phyloP scores from a whole-genome alignment of 23 red algal genomes.

The Gracilaria vermiculophylla region DNA sequence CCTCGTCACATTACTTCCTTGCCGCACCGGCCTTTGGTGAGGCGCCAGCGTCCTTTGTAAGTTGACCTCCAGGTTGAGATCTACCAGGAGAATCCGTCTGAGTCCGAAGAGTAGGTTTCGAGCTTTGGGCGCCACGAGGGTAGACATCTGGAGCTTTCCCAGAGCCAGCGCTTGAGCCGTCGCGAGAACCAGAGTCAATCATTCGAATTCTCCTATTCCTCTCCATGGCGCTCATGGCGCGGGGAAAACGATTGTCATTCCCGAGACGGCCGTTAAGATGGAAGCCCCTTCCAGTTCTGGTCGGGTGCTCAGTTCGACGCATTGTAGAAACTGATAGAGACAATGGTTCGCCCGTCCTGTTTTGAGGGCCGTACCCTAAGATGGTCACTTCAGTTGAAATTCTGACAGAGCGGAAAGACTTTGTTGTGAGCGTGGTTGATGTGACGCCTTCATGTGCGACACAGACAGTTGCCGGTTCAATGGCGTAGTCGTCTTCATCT shows the following conservation, averaged over 20 bases:
- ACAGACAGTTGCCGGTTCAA: conserved; percentile 24
- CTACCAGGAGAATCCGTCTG: too few species aligned
- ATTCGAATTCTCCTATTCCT: background rate
- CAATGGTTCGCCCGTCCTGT: background rate
- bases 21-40: too few species aligned
- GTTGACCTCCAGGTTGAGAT: too few species aligned
- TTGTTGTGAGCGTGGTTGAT: background rate
- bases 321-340: conserved; percentile 12
- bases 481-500: conserved; percentile 23
- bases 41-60: too few species aligned
- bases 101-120: too few species aligned
- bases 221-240: background rate
- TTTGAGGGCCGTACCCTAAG: conserved; percentile 2
- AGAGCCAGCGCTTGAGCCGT: background rate
- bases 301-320: conserved; percentile 34
- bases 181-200: background rate
- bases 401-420: conserved; percentile 13
- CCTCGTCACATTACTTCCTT: too few species aligned
- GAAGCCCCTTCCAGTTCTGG: background rate
- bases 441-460: background rate
- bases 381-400: conserved; percentile 33
- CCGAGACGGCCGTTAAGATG: background rate
- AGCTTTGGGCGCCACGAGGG: too few species aligned
- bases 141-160: too few species aligned
- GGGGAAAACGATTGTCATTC: background rate